Evolutionary conservation across 352 stramenopile genomes (phyloP), one percentile per base, ranked within the genome.

Genomic region (Paralagenidium karlingii): DNA sequence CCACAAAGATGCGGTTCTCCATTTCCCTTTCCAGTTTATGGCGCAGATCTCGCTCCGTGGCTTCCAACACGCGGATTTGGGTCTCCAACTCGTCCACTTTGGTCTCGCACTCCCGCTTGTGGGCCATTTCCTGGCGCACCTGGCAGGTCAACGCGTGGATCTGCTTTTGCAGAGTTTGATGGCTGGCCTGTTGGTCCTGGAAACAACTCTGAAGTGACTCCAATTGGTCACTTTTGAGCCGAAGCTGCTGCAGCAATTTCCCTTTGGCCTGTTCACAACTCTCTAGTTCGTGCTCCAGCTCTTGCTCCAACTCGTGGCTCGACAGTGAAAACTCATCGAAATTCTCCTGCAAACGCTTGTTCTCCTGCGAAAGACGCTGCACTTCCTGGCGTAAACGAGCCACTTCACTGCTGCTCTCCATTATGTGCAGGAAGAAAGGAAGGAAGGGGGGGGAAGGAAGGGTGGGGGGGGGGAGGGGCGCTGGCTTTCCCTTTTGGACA

Each of bases 11-110:
- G 48, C 85, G 86, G 36, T 91, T 74, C 47, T 91, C 77, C 40
- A 85, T 82, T 54, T 86, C 77, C 7, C 74, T 68, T 56, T 91
- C 77, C 55, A 91, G 74, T 33, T 83, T 78, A 61, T 91, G 74
- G 10, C 58, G 55, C 37, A 91, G 40, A 49, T 91, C 77, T 8
- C 59, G 63, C 30, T 87, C 76, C 0, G 77, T 88, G 18, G 77
- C 77, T 45, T 83, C 63, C 29, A 91, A 47, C 12, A 91, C 77
- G 42, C 77, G 77, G 41, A 91, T 73, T 45, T 88, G 74, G 10
- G 77, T 91, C 38, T 71, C 49, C 21, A 88, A 46, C 13, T 87
- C 74, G 42, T 91, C 77, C 27, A 82, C 58, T 28, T 91, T 64
- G 47, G 84, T 69, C 42, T 87, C 74, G 0, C 84, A 53, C 25